phyloP scores from a whole-genome alignment of 805 yeast species.

The Candida hungchunana region DNA sequence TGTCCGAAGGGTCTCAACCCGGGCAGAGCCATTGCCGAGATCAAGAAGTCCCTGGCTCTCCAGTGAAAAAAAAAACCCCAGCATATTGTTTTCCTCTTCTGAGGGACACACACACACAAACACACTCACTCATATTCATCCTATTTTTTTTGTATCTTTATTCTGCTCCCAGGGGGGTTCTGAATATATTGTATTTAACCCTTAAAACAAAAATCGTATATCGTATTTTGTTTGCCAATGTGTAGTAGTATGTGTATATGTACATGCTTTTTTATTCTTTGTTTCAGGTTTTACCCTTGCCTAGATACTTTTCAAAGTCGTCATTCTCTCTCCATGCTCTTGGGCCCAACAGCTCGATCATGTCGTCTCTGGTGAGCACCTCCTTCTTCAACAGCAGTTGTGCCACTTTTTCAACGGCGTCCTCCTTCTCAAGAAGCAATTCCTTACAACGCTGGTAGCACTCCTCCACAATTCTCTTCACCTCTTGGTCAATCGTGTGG shows the following conservation, averaged over 20 bases:
- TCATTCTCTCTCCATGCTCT: constrained; percentile 80
- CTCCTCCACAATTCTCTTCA: constrained; percentile 60
- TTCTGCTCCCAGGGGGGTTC: no score
- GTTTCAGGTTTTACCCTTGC: no score
- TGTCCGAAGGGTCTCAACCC: constrained; percentile 99
- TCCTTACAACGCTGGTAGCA: constrained; percentile 57
- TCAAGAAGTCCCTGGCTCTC: constrained; percentile 88
- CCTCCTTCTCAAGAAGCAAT: constrained; percentile 53
- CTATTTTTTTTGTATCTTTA: no score
- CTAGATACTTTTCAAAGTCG: constrained; percentile 86
- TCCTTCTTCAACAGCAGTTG: constrained; percentile 68
- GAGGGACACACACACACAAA: not conserved
- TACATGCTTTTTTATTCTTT: no score
- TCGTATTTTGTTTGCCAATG: no score
- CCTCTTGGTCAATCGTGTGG: constrained; percentile 60
- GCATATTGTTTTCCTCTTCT: not conserved
- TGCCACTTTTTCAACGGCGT: constrained; percentile 66
- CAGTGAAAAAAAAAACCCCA: constrained; percentile 1
- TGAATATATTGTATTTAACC: no score
- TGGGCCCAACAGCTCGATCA: constrained; percentile 71
- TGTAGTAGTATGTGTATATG: no score
- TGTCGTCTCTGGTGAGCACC: constrained; percentile 77
- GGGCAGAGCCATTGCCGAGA: constrained; percentile 94
- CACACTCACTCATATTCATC: constrained; percentile 2
- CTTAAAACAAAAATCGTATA: no score